Evolutionary conservation across 805 yeast species (phyloP).

Genomic region (Candida piceae): DNA sequence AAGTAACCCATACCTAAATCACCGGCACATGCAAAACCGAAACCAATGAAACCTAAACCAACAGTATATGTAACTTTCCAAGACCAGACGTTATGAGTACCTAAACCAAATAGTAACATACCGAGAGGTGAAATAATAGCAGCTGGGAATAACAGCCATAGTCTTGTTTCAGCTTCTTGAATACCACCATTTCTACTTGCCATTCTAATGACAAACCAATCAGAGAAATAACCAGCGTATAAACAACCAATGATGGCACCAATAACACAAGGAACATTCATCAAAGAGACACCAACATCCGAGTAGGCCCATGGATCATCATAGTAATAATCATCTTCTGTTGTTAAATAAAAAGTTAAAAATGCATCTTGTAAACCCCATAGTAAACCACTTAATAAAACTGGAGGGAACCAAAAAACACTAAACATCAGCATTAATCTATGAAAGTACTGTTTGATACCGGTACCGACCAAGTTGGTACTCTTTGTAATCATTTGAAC

Average conservation of each 20-base stretch:
- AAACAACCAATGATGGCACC: constrained; percentile 66
- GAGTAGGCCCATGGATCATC: constrained; percentile 64
- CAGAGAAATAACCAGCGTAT: constrained; percentile 57
- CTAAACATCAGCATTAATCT: constrained; percentile 46
- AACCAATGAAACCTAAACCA: constrained; percentile 61
- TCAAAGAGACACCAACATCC: constrained; percentile 62
- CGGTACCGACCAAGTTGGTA: constrained; percentile 55
- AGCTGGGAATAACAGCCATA: constrained; percentile 52
- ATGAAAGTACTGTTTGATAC: constrained; percentile 58
- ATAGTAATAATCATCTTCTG: constrained; percentile 64
- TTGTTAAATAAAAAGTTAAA: constrained; percentile 67
- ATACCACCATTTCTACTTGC: constrained; percentile 58
- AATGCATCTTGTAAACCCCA: constrained; percentile 83
- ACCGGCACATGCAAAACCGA: constrained; percentile 68
- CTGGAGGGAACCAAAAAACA: constrained; percentile 61
- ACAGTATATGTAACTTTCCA: constrained; percentile 50
- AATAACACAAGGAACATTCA: constrained; percentile 67
- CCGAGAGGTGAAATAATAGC: constrained; percentile 58
- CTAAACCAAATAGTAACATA: constrained; percentile 60
- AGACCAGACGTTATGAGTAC: constrained; percentile 49
- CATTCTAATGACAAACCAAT: constrained; percentile 54
- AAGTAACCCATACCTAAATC: constrained; percentile 64
- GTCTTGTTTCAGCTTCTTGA: constrained; percentile 60
- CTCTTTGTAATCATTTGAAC: constrained; percentile 50
- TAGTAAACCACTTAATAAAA: constrained; percentile 58